phyloP scores from a whole-genome alignment of 2,329 filamentous ascomycete genomes.

The Ophiostoma quercus region DNA sequence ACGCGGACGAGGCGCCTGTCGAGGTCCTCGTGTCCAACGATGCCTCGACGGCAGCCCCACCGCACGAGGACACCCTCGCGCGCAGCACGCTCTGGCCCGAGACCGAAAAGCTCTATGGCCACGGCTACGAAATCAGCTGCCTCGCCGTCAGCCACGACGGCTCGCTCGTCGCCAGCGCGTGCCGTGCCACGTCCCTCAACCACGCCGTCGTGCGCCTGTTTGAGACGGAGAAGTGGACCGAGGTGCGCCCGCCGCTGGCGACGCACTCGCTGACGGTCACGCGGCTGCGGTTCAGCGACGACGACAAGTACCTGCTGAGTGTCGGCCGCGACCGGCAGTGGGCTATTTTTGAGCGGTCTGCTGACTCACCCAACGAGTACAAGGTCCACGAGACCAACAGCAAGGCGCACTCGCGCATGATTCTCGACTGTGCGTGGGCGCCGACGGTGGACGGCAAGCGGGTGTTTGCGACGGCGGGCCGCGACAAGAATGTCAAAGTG shows the following conservation, averaged over 20 bases:
- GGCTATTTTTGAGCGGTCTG: conserved; percentile 64
- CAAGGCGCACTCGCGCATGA: conserved; percentile 89
- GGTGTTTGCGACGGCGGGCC: conserved; percentile 78
- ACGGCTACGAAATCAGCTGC: conserved; percentile 93
- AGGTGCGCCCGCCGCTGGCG: conserved; percentile 75
- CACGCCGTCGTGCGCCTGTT: conserved; percentile 93
- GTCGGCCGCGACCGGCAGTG: conserved; percentile 90
- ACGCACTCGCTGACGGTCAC: conserved; percentile 85
- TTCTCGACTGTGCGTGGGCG: conserved; percentile 81
- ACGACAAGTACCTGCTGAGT: conserved; percentile 68
- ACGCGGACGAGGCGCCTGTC: not conserved
- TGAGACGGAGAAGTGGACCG: conserved; percentile 80
- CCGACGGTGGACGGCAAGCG: conserved; percentile 40
- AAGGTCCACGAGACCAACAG: conserved; percentile 59
- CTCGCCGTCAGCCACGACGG: conserved; percentile 73
- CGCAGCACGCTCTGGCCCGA: conserved; percentile 94
- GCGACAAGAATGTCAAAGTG: conserved; percentile 78
- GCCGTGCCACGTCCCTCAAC: conserved; percentile 84
- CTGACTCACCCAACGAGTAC: conserved; percentile 43
- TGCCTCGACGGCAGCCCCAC: conserved; percentile 33
- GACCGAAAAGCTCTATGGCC: conserved; percentile 91
- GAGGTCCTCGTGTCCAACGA: conserved; percentile 26
- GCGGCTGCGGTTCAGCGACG: conserved; percentile 66
- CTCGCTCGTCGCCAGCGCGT: conserved; percentile 77
- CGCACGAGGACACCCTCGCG: conserved; percentile 75